Evolutionary conservation across 805 yeast genomes (phyloP).

Genomic region (Ogataea ganodermae): DNA sequence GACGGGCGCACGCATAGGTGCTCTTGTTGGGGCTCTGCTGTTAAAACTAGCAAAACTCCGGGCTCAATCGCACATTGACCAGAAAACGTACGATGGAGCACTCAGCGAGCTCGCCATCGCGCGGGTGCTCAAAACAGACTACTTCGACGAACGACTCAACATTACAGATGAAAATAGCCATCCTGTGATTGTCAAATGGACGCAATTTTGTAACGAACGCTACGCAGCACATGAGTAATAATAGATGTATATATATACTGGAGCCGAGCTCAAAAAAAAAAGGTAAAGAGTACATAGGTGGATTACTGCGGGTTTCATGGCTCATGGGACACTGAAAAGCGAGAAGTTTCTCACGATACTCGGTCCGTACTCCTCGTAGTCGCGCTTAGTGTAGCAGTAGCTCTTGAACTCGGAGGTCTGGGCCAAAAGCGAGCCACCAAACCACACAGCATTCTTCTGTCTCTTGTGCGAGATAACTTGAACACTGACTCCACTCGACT

Average conservation of each 20-base stretch:
- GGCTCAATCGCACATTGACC: slow-evolving; percentile 8
- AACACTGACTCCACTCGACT: slow-evolving; percentile 93
- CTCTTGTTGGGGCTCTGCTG: slow-evolving; percentile 61
- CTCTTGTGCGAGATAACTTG: slow-evolving; percentile 96
- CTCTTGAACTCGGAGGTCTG: slow-evolving; percentile 96
- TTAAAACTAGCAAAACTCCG: slow-evolving; percentile 41
- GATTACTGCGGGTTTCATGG: background rate
- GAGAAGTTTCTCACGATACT: slow-evolving; percentile 96
- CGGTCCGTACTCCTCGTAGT: slow-evolving; percentile 97
- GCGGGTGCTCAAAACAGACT: slow-evolving; percentile 54
- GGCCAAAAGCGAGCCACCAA: slow-evolving; percentile 95
- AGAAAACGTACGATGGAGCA: slow-evolving; percentile 36
- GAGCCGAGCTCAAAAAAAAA: background rate
- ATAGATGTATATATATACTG: slow-evolving; percentile 3
- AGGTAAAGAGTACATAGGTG: slow-evolving; percentile 1
- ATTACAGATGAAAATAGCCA: slow-evolving; percentile 34
- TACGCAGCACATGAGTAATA: background rate
- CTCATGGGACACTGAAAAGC: slow-evolving; percentile 81
- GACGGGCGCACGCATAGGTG: slow-evolving; percentile 70
- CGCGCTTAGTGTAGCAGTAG: slow-evolving; percentile 95
- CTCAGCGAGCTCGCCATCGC: slow-evolving; percentile 56
- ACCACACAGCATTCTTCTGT: slow-evolving; percentile 99
- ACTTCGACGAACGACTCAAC: slow-evolving; percentile 54
- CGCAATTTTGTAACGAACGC: slow-evolving; percentile 14
- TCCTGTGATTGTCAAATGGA: slow-evolving; percentile 32